Evolutionary conservation across 73 alveolate species (phyloP).

Genomic region (Paramecium pentaurelia): DNA sequence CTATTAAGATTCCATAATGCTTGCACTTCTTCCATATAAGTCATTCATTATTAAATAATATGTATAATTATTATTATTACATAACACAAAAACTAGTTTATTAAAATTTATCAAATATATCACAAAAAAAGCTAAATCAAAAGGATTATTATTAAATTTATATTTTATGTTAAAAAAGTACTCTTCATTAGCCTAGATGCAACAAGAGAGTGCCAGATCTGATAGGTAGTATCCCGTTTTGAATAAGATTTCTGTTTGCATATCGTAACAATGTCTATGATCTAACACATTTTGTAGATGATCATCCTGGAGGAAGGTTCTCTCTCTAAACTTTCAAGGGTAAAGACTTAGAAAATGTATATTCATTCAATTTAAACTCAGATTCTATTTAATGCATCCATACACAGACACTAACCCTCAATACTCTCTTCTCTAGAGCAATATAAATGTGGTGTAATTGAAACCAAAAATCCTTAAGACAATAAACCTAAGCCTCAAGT

Average conservation of each 20-base stretch:
- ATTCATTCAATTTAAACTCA: background rate
- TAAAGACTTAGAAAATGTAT: constrained; percentile 11
- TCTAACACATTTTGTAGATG: constrained; percentile 3
- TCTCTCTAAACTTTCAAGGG: background rate
- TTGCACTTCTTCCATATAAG: constrained; percentile 43
- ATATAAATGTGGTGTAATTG: constrained; percentile 30
- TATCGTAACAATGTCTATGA: constrained; percentile 34
- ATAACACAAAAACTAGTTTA: background rate
- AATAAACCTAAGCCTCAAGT: background rate
- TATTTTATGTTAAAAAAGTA: background rate
- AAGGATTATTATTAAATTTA: background rate
- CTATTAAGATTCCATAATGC: background rate
- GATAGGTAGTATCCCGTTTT: constrained; percentile 14
- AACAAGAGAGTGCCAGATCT: background rate
- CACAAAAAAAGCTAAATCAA: background rate
- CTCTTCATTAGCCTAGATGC: background rate
- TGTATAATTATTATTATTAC: background rate
- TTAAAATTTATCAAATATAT: background rate
- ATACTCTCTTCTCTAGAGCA: background rate
- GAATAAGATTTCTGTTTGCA: constrained; percentile 14
- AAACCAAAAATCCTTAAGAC: background rate
- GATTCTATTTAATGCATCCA: constrained; percentile 29
- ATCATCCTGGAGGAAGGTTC: constrained; percentile 42
- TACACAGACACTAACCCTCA: background rate
- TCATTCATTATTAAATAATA: constrained; percentile 12